These are phyloP conservation scores for Trametes elegans DNA, from an alignment of 768 basidiomycete genomes.

Conservation along the genomic window DNA sequence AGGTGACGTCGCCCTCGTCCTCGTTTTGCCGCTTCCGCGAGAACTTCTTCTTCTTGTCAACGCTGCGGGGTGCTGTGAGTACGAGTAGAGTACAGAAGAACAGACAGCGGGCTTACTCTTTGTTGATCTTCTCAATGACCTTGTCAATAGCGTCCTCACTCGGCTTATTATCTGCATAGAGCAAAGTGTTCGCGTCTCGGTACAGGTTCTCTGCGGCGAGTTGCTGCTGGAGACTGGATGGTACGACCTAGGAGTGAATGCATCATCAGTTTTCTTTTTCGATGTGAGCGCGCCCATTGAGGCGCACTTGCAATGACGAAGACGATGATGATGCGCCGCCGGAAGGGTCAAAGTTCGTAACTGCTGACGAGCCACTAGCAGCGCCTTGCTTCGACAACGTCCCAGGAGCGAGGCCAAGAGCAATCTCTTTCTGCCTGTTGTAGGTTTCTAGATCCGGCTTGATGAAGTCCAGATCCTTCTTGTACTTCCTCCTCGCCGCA, in stretches of 20 bases:
- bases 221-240: constrained; percentile 60
- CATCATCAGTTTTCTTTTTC: too few relatives aligned
- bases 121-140: constrained; percentile 87
- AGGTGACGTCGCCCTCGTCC: constrained; percentile 94
- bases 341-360: constrained; percentile 53
- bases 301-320: constrained; percentile 39
- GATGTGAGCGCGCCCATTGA: too few relatives aligned
- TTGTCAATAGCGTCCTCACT: constrained; percentile 93
- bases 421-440: constrained; percentile 85
- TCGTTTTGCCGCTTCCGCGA: constrained; percentile 89
- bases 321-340: constrained; percentile 34
- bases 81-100: neutral
- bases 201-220: constrained; percentile 81
- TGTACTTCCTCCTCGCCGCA: constrained; percentile 85
- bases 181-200: constrained; percentile 87
- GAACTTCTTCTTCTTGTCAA: constrained; percentile 88
- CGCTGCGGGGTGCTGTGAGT: constrained; percentile 41
- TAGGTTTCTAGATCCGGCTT: constrained; percentile 88
- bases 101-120: constrained; percentile 66
- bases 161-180: constrained; percentile 95
- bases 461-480: constrained; percentile 85
- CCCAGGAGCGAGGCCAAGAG: constrained; percentile 72
- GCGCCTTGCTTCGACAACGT: constrained; percentile 47
- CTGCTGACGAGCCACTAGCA: constrained; percentile 34
- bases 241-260: constrained; percentile 40